A percentile compares a stretch with the other conserved stretches of the same genome.
Conservation (phyloP, 176 grass and related monocot species). For the Zea luxurians region DNA sequence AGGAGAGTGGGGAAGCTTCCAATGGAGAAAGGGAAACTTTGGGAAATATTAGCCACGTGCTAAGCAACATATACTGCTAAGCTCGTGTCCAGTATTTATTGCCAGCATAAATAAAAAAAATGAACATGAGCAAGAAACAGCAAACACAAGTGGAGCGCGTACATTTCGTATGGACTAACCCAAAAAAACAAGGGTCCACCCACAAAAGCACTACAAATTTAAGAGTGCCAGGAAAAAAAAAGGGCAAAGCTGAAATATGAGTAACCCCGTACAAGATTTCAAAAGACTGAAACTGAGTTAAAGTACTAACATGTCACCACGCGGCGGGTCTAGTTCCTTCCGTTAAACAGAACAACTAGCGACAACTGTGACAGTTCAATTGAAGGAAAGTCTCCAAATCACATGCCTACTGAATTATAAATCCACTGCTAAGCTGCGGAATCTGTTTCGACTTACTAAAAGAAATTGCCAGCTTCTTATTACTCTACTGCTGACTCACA, state of each 20-base stretch:
- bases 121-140: neutral
- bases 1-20: neutral
- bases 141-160: neutral
- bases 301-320: neutral
- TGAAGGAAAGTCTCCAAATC: neutral
- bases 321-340: neutral
- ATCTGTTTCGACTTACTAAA: neutral
- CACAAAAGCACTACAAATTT: neutral
- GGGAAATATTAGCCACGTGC: neutral
- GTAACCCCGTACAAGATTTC: neutral
- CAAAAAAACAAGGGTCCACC: neutral
- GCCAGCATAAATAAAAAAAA: constrained; percentile 5
- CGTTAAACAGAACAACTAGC: neutral
- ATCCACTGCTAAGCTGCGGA: neutral
- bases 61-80: constrained; percentile 10
- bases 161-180: neutral
- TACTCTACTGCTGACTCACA: neutral
- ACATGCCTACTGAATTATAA: neutral
- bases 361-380: neutral
- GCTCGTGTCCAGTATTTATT: neutral
- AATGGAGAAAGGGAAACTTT: neutral
- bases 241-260: neutral
- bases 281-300: neutral
- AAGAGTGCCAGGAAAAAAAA: neutral
- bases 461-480: neutral